phyloP scores from a whole-genome alignment of 108 stramenopile genomes.

The Cyclotella kingstonii region DNA sequence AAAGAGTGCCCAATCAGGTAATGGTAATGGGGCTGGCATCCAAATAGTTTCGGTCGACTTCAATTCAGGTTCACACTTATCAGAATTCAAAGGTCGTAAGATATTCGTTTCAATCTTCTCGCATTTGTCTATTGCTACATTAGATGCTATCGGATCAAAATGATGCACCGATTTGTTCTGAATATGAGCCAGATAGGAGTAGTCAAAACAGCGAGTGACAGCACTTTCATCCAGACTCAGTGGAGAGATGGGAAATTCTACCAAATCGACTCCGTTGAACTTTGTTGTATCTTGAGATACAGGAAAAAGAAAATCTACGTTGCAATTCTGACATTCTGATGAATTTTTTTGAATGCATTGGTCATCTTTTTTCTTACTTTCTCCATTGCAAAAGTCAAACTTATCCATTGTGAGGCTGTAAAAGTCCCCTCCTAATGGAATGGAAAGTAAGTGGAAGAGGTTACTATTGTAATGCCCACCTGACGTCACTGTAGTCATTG shows the following conservation, averaged over 20 bases:
- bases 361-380: too few relatives aligned
- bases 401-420: too few relatives aligned
- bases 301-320: neutral
- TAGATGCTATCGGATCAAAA: slow-evolving; percentile 8
- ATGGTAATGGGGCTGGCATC: neutral
- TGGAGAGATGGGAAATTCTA: neutral
- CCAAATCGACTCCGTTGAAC: neutral
- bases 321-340: too few relatives aligned
- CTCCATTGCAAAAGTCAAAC: too few relatives aligned
- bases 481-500: too few relatives aligned
- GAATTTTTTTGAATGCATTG: too few relatives aligned
- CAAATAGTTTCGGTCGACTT: neutral
- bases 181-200: slow-evolving; percentile 16
- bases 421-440: too few relatives aligned
- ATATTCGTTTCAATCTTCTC: neutral
- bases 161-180: neutral
- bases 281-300: neutral
- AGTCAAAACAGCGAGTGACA: slow-evolving; percentile 16
- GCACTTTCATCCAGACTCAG: slow-evolving; percentile 9
- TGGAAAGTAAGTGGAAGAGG: too few relatives aligned
- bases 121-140: neutral
- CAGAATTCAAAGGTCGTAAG: neutral
- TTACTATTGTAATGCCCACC: too few relatives aligned
- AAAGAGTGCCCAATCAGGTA: neutral
- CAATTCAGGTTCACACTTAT: neutral